Evolutionary conservation across 345 rosid species (phyloP), one percentile per base, ranked within the genome.

Genomic region (Citrus unshiu): DNA sequence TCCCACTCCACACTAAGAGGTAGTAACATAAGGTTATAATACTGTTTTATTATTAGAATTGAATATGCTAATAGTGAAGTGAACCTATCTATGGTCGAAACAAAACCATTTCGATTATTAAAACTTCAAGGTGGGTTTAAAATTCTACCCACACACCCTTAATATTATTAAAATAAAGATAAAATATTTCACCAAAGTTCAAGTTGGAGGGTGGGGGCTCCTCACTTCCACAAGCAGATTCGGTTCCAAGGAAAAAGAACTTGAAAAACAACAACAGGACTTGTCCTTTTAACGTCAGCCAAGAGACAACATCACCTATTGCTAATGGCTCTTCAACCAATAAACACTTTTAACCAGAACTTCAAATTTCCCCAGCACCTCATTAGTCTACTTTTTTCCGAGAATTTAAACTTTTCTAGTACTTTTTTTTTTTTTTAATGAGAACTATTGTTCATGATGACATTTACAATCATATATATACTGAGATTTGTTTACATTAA

Each of bases 61-160:
- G 7, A 70, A 51, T n/a, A 58, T 5, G 16, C 37, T 34, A 58
- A 39, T 27, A 30, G 51, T 43, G 14, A 43, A 37, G 40, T 40
- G 35, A 16, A 35, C 32, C 32, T 30, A 25, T 37, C n/a, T 39
- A 6, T 5, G 24, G 63, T 0, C 4, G 4, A 72, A 18, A 51
- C 65, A 72, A 16, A 9, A 12, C 35, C 18, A 16, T n/a, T 14
- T 22, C 32, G 24, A 4, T n/a, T 32, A 32, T n/a, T 29, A 22
- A 0, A 63, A 6, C 21, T 29, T 63, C 34, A 49, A n/a, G 30
- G 35, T 34, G 49, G 29, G 49, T 6, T 7, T 24, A 13, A 32
- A 70, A 66, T 32, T 30, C 64, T 54, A 65, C 73, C 74, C 30
- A 60, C 74, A 76, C 32, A 69, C 77, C 39, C 24, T 37, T 46